Conservation (phyloP, 805 yeast species). For the Blastobotrys peoriensis region DNA sequence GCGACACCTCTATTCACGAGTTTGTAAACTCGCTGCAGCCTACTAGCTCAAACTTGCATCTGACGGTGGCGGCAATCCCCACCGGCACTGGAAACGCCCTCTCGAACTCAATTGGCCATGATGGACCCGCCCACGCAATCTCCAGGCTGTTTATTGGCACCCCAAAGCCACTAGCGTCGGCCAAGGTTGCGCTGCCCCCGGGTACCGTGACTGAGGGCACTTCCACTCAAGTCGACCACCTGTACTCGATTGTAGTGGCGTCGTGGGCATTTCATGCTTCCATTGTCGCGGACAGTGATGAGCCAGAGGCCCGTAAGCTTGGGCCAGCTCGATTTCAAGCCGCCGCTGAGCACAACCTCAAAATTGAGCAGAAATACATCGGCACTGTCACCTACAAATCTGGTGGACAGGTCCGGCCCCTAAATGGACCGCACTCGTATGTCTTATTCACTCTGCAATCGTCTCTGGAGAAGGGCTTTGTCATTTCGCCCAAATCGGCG, state of each 20-base stretch:
- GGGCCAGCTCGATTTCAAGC: conserved; percentile 64
- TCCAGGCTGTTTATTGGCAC: conserved; percentile 24
- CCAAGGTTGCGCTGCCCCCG: conserved; percentile 40
- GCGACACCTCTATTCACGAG: conserved; percentile 82
- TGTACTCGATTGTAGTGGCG: conserved; percentile 46
- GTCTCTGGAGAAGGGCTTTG: conserved; percentile 54
- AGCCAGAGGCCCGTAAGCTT: conserved; percentile 53
- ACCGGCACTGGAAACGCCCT: conserved; percentile 86
- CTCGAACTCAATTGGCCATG: conserved; percentile 50
- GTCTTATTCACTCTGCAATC: conserved; percentile 51
- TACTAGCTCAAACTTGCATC: conserved; percentile 10
- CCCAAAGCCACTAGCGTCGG: conserved; percentile 38
- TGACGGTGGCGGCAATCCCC: conserved; percentile 44
- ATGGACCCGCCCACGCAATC: conserved; percentile 25
- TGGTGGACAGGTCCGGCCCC: conserved; percentile 7
- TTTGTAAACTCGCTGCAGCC: conserved; percentile 49
- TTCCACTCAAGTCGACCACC: conserved; percentile 31
- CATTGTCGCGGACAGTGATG: conserved; percentile 72
- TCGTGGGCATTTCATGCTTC: conserved; percentile 89
- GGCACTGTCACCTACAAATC: conserved; percentile 33
- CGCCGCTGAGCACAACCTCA: conserved; percentile 57
- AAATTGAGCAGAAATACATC: conserved; percentile 44
- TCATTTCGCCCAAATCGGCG: conserved; percentile 55
- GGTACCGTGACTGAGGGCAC: conserved; percentile 19
- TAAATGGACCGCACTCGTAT: conserved; percentile 48